phyloP scores from a whole-genome alignment of 192 early-diverging fungal species.

The Backusella westeae region DNA sequence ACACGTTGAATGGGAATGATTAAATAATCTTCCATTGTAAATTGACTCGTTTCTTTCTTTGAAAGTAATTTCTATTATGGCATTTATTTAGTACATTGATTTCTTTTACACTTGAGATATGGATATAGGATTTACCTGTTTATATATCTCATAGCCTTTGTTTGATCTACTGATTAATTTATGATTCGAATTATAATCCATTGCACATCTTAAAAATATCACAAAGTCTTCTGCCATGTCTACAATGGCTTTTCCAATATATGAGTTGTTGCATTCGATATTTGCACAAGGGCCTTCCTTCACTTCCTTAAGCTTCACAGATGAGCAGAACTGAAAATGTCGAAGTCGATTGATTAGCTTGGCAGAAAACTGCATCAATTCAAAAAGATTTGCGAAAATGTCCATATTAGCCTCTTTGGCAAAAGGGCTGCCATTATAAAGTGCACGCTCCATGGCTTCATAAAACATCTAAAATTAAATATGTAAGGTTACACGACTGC shows the following conservation, averaged over 20 bases:
- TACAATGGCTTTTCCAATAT: constrained; percentile 6
- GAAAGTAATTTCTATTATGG: constrained; percentile 19
- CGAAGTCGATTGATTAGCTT: neutral
- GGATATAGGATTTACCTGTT: neutral
- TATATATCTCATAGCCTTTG: constrained; percentile 26
- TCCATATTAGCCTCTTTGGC: neutral
- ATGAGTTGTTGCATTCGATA: neutral
- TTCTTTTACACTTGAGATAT: neutral
- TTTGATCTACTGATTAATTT: constrained; percentile 14
- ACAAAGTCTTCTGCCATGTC: constrained; percentile 6
- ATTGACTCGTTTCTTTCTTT: constrained; percentile 48
- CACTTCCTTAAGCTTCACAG: neutral
- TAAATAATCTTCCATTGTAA: constrained; percentile 66
- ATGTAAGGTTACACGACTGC: neutral
- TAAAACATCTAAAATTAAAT: constrained; percentile 33
- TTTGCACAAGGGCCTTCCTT: neutral
- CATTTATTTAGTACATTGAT: neutral
- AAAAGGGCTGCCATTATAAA: constrained; percentile 10
- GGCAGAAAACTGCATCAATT: constrained; percentile 20
- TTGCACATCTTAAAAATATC: constrained; percentile 17
- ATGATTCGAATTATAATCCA: constrained; percentile 25
- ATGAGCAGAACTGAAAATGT: neutral
- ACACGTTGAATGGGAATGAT: constrained; percentile 80
- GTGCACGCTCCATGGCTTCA: constrained; percentile 28
- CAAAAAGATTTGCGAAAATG: constrained; percentile 9